Evolutionary conservation across 176 grass and related monocot species (phyloP).

Genomic region (Dendrocalamus sinicus): DNA sequence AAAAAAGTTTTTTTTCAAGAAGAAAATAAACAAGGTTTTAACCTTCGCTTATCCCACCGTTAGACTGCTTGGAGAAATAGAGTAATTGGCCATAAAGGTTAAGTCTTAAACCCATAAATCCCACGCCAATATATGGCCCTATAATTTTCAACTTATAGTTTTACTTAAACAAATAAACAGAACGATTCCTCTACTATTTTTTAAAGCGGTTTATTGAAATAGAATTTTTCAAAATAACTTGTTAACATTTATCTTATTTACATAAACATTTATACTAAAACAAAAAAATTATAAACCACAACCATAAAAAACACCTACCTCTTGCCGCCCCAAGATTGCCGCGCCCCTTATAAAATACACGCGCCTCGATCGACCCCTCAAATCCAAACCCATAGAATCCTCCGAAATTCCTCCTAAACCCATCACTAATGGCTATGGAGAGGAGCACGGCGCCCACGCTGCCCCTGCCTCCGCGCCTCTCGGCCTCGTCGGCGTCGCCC

Average conservation of each 20-base stretch:
- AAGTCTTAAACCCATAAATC: slow-evolving; percentile 12
- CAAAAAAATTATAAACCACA: too few relatives aligned
- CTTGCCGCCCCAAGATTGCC: background rate
- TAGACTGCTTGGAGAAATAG: background rate
- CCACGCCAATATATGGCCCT: too few relatives aligned
- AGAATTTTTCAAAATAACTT: too few relatives aligned
- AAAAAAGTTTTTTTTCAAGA: background rate
- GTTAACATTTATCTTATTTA: too few relatives aligned
- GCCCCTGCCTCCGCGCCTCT: background rate
- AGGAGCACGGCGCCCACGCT: background rate
- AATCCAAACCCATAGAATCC: background rate
- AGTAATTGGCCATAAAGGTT: background rate
- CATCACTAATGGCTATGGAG: slow-evolving; percentile 24
- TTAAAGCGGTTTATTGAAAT: too few relatives aligned
- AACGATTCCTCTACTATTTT: too few relatives aligned
- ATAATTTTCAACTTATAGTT: too few relatives aligned
- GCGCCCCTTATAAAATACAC: slow-evolving; percentile 34
- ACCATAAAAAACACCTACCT: too few relatives aligned
- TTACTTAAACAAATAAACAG: too few relatives aligned
- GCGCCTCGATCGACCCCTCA: background rate
- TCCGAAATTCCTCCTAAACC: background rate
- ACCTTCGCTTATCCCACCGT: background rate
- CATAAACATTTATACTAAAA: too few relatives aligned
- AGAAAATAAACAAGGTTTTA: background rate
- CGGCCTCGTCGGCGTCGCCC: slow-evolving; percentile 25